Evolutionary conservation across 2,329 filamentous ascomycete genomes (phyloP), one percentile per base, ranked within the genome.

Genomic region (Torrubiellomyces zombiae): DNA sequence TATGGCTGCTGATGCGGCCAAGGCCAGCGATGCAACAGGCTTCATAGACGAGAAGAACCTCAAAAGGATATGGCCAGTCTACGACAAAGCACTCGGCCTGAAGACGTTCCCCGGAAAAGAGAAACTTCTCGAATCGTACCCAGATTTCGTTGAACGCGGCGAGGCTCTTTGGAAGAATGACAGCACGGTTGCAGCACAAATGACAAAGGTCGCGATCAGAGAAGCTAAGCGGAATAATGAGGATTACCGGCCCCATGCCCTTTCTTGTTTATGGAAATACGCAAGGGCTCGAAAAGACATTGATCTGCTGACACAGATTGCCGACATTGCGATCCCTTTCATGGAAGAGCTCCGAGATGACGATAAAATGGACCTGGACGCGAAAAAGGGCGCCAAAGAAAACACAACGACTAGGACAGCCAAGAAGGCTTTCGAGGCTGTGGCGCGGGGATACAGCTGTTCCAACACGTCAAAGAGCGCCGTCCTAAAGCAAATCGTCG

Each of bases 91-190:
- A 2, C 53, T 95, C 20, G 67, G 71, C 3, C 71, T 92, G 9
- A 95, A 94, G 60, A 93, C 85, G 1, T 98, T 93, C 61, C 66
- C 77, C 1, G 82, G 82, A 13, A 98, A 98, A 45, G 83, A 94
- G 50, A 73, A 71, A 36, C 67, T 98, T 16, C 59, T 95, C 3
- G 63, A 72, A 21, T 75, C 79, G 5, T 82, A 89, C 47, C 75
- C 82, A 4, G 66, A 71, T 29, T 89, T 95, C 38, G 71, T 78
- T 1, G 63, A 69, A 39, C 69, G 73, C 33, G 67, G 67, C 1
- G 63, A 62, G 34, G 48, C 48, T 6, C 55, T 80, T 16, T 73
- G 71, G 58, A 51, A 57, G 23, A 46, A 48, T 5, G 64, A 75
- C 34, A 32, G 44, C 0, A 42, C 44, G 7, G 50, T 79, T 14